Percentiles rank a stretch among this genome's conserved stretches.
These are phyloP conservation scores for Aspergillus luchuensis DNA, from an alignment of 2,329 filamentous ascomycete genomes.

Conservation along the genomic window DNA sequence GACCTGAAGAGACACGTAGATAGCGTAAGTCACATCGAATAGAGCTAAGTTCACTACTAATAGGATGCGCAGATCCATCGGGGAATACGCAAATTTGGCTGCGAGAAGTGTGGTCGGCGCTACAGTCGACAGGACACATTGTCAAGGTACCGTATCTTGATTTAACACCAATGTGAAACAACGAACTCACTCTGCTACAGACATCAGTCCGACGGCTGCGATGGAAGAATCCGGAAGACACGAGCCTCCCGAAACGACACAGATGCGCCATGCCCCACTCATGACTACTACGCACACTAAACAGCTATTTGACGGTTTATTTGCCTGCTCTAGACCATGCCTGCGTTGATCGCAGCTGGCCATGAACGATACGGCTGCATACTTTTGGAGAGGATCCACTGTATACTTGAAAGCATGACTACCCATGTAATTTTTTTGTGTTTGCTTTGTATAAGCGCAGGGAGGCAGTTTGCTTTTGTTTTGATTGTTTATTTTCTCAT, in stretches of 20 bases:
- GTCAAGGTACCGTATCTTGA: slow-evolving; percentile 61
- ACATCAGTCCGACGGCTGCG: slow-evolving; percentile 23
- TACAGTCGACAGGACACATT: slow-evolving; percentile 84
- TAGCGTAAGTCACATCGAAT: slow-evolving; percentile 47
- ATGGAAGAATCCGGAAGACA: slow-evolving; percentile 9
- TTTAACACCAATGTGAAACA: background rate
- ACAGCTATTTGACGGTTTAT: background rate
- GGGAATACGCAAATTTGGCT: slow-evolving; percentile 70
- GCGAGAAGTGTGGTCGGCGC: slow-evolving; percentile 67
- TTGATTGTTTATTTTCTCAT: slow-evolving; percentile 3
- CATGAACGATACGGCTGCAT: background rate
- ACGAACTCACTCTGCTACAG: slow-evolving; percentile 14
- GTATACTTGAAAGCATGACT: slow-evolving; percentile 6
- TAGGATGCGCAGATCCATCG: slow-evolving; percentile 65
- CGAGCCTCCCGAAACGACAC: background rate
- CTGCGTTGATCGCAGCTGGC: slow-evolving; percentile 13
- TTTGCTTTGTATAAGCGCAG: background rate
- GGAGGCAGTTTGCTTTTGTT: slow-evolving; percentile 12
- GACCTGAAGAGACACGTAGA: slow-evolving; percentile 65
- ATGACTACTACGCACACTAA: background rate
- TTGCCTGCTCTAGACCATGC: background rate
- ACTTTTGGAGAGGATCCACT: background rate
- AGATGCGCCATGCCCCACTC: background rate
- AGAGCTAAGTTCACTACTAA: slow-evolving; percentile 42
- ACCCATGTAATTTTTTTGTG: background rate